A percentile compares a stretch with the other conserved stretches of the same genome.
Conservation (phyloP, 2,329 filamentous ascomycete genomes). For the Colletotrichum melonis region DNA sequence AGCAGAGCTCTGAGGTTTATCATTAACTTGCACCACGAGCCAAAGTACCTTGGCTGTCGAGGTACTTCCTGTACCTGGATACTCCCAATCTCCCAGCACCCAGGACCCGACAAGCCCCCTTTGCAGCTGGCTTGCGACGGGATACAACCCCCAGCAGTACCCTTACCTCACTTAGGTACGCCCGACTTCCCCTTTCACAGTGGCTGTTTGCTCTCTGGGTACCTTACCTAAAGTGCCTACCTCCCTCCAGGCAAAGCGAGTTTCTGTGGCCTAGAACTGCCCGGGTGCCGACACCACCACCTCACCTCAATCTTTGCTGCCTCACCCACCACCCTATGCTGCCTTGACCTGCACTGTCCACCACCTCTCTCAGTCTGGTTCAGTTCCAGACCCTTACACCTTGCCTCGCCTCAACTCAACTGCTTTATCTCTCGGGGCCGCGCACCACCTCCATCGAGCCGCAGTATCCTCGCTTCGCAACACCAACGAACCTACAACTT, state of each 20-base stretch:
- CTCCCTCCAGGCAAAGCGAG: constrained; percentile 9
- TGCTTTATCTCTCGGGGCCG: constrained; percentile 36
- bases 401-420: constrained; percentile 34
- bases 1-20: background rate
- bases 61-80: background rate
- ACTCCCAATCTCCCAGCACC: background rate
- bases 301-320: constrained; percentile 19
- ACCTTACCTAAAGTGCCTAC: background rate
- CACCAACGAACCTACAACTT: constrained; percentile 39
- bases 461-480: constrained; percentile 35
- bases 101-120: background rate
- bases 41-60: background rate
- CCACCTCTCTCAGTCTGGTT: constrained; percentile 24
- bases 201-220: background rate
- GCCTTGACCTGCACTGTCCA: constrained; percentile 26
- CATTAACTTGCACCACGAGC: background rate
- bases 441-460: constrained; percentile 34
- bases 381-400: constrained; percentile 35
- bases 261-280: constrained; percentile 20
- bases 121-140: background rate
- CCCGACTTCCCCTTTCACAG: background rate
- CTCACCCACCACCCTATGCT: constrained; percentile 13
- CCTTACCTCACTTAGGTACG: background rate
- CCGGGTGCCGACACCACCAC: constrained; percentile 20
- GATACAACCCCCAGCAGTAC: background rate